Percentiles rank a stretch among this genome's conserved stretches.
Conservation (phyloP, 2,329 filamentous ascomycete genomes). For the Hawksworthiomyces lignivorus region DNA sequence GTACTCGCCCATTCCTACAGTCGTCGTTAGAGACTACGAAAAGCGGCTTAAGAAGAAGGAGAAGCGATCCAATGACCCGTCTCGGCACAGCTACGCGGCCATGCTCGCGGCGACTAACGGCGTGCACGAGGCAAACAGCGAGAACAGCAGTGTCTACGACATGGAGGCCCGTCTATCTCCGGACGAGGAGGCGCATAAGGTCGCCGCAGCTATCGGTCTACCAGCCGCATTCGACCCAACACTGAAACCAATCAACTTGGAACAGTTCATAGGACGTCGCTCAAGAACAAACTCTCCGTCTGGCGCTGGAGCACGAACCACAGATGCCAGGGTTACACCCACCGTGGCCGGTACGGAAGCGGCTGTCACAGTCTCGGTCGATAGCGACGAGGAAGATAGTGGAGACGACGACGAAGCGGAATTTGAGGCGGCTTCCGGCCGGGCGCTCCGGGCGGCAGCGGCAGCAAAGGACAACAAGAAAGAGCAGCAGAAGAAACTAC, state of each 20-base stretch:
- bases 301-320: neutral
- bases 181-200: constrained; percentile 57
- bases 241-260: constrained; percentile 44
- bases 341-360: constrained; percentile 14
- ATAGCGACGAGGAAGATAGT: constrained; percentile 38
- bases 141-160: constrained; percentile 44
- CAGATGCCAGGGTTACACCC: neutral
- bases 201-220: constrained; percentile 55
- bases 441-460: constrained; percentile 33
- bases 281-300: constrained; percentile 13
- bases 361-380: constrained; percentile 15
- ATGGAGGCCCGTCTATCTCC: constrained; percentile 47
- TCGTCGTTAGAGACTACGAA: constrained; percentile 79
- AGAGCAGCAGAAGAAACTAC: constrained; percentile 45
- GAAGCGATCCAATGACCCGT: constrained; percentile 72
- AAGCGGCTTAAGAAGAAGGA: constrained; percentile 86
- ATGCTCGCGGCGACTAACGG: constrained; percentile 61
- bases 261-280: constrained; percentile 13
- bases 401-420: constrained; percentile 34
- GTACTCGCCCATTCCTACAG: constrained; percentile 86
- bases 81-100: constrained; percentile 65
- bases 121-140: constrained; percentile 51
- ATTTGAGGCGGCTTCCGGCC: constrained; percentile 31
- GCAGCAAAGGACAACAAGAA: constrained; percentile 36
- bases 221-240: constrained; percentile 57